A percentile compares a stretch with the other conserved stretches of the same genome.
Evolutionary conservation across 768 basidiomycete genomes (phyloP).

Genomic region (Austroboletus festivus): DNA sequence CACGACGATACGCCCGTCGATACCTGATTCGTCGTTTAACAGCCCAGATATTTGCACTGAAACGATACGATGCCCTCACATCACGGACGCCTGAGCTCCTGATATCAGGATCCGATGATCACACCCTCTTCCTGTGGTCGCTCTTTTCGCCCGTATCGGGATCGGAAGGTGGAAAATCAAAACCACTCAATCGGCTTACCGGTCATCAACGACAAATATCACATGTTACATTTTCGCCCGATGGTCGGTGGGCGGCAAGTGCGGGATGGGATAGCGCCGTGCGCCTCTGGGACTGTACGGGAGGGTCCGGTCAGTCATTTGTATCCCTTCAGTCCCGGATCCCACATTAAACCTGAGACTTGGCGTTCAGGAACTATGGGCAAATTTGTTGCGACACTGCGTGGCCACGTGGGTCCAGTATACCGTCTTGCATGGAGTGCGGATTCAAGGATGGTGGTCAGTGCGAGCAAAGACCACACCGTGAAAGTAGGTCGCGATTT

Average conservation of each 20-base stretch:
- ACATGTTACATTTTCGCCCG: conserved; percentile 93
- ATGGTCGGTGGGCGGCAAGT: conserved; percentile 88
- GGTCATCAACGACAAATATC: conserved; percentile 95
- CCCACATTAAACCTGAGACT: not conserved
- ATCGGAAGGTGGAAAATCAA: conserved; percentile 46
- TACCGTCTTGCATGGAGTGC: conserved; percentile 95
- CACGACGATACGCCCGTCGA: not conserved
- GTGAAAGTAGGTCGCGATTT: conserved; percentile 73
- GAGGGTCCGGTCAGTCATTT: conserved; percentile 41
- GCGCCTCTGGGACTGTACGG: conserved; percentile 80
- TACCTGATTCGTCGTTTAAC: not conserved
- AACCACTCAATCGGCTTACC: conserved; percentile 75
- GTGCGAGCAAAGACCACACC: conserved; percentile 94
- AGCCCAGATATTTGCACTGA: conserved; percentile 77
- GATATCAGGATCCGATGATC: conserved; percentile 96
- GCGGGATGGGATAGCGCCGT: conserved; percentile 91
- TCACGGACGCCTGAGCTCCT: conserved; percentile 69
- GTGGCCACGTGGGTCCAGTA: conserved; percentile 93
- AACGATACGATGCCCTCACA: conserved; percentile 72
- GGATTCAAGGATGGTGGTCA: conserved; percentile 87
- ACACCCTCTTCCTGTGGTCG: conserved; percentile 96
- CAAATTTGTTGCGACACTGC: conserved; percentile 85
- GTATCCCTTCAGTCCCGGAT: not conserved
- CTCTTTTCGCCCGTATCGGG: conserved; percentile 52
- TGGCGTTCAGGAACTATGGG: conserved; percentile 50